Evolutionary conservation across 257 asterid genomes (phyloP).

Genomic region (Ilex asprella): DNA sequence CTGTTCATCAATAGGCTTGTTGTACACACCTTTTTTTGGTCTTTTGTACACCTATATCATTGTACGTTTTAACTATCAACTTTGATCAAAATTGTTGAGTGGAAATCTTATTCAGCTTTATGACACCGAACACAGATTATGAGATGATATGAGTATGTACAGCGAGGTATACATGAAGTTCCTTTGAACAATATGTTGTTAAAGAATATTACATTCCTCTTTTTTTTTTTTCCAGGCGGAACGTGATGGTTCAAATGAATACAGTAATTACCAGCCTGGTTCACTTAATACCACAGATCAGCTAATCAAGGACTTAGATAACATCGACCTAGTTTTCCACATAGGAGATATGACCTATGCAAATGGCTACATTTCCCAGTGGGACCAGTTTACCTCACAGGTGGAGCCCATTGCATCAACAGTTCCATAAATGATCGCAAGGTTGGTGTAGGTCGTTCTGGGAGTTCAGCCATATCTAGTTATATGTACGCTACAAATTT

Average conservation of each 20-base stretch:
- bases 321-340: constrained; percentile 44
- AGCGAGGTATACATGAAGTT: no score
- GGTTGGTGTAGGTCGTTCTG: constrained; percentile 28
- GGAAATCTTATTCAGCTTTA: no score
- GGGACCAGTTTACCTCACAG: constrained; percentile 96
- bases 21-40: no score
- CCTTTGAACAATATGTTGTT: no score
- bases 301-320: constrained; percentile 53
- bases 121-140: no score
- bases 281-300: constrained; percentile 79
- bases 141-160: no score
- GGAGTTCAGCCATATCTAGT: background rate
- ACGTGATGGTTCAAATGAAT: constrained; percentile 93
- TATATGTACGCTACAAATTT: background rate
- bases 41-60: no score
- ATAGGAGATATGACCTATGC: constrained; percentile 52
- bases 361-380: constrained; percentile 49
- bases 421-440: constrained; percentile 81
- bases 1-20: no score
- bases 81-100: no score
- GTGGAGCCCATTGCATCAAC: constrained; percentile 76
- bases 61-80: no score
- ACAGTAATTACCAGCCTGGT: constrained; percentile 76
- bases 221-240: constrained; percentile 57
- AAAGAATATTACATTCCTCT: background rate